Evolutionary conservation across 108 stramenopile genomes (phyloP).

Genomic region (Mayamaea pseudoterrestris): DNA sequence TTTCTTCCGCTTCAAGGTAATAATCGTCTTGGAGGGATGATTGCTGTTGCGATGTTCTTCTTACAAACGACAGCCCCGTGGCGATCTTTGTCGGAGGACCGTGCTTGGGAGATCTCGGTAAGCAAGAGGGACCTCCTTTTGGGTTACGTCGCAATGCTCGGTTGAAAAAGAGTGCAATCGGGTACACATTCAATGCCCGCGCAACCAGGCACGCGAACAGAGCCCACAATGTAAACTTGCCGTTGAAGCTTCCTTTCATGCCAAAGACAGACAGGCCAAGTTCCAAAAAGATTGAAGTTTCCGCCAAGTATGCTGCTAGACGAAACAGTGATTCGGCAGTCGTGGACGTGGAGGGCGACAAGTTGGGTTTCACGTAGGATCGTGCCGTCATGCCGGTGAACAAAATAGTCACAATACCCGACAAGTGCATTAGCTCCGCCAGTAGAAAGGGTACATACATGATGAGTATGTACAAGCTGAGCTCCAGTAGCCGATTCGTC

Average conservation of each 20-base stretch:
- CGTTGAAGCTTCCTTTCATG: conserved; percentile 12
- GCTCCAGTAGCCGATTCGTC: conserved; percentile 35
- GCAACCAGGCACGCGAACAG: conserved; percentile 50
- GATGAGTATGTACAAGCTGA: conserved; percentile 39
- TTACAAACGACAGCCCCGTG: no score
- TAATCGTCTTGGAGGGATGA: not conserved
- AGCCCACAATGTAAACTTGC: conserved; percentile 32
- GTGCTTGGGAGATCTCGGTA: no score
- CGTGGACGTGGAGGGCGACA: conserved; percentile 26
- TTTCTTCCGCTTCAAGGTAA: not conserved
- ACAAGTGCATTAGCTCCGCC: conserved; percentile 53
- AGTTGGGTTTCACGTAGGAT: conserved; percentile 50
- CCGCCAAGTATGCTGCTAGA: conserved; percentile 49
- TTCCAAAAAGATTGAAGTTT: conserved; percentile 71
- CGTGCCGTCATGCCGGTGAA: conserved; percentile 66
- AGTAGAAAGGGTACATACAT: conserved; percentile 69
- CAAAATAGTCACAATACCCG: conserved; percentile 81
- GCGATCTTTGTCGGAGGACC: no score
- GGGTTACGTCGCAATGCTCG: not conserved
- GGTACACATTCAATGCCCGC: conserved; percentile 62
- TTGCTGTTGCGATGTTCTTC: no score
- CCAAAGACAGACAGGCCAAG: conserved; percentile 61
- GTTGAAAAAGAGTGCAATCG: conserved; percentile 46
- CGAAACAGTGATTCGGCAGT: conserved; percentile 48
- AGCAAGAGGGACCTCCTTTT: no score